Conservation (phyloP, 169 alveolate genomes). For the Plasmodium sp. region DNA sequence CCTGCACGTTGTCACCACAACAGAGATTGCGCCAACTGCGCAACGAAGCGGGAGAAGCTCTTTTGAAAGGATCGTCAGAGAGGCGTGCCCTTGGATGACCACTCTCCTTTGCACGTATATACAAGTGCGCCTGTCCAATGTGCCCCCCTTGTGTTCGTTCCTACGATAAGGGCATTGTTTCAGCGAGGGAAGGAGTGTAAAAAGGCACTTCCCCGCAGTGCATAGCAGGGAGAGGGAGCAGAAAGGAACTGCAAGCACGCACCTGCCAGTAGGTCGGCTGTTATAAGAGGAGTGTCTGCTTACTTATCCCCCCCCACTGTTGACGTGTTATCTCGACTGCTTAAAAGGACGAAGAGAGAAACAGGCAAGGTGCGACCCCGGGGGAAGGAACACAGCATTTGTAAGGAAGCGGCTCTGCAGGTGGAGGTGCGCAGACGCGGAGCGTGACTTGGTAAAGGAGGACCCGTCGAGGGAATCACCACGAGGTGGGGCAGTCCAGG, state of each 20-base stretch:
- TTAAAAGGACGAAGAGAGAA: background rate
- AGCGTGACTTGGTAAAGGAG: background rate
- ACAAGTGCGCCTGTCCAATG: background rate
- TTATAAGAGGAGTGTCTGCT: background rate
- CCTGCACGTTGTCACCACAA: background rate
- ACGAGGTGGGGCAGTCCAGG: background rate
- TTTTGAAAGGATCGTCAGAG: background rate
- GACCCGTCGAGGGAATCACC: background rate
- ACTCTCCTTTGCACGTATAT: background rate
- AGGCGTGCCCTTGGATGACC: background rate
- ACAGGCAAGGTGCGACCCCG: background rate
- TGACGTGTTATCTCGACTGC: background rate
- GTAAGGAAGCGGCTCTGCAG: background rate
- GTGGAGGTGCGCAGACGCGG: background rate
- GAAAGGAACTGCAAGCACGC: background rate
- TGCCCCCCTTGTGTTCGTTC: background rate
- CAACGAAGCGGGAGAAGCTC: background rate
- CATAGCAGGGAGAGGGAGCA: background rate
- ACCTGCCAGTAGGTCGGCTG: background rate
- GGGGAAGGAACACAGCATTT: background rate
- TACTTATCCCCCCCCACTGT: background rate
- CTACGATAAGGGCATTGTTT: background rate
- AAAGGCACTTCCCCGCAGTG: background rate
- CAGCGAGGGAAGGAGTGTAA: background rate
- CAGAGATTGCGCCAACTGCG: background rate